Conservation (phyloP, 805 yeast genomes). For the Candida germanica region DNA sequence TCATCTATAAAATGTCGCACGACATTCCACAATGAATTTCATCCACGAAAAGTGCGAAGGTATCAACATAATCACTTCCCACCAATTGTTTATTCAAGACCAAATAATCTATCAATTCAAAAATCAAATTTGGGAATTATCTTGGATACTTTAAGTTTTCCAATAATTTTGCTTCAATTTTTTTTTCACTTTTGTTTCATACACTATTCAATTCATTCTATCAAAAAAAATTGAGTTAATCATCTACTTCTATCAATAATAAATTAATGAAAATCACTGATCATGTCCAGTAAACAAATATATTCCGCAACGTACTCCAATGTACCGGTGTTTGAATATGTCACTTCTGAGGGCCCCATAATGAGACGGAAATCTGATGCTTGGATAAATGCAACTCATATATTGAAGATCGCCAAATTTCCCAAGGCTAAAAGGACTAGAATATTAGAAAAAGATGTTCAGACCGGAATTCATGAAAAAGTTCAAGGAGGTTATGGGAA, state of each 20-base stretch:
- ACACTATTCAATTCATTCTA: no score
- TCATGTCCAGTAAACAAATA: slow-evolving; percentile 35
- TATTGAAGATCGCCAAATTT: slow-evolving; percentile 63
- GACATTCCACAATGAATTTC: not conserved
- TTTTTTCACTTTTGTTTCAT: no score
- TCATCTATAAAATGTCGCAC: not conserved
- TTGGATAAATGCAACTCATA: slow-evolving; percentile 71
- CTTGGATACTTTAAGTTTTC: no score
- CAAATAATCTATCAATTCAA: no score
- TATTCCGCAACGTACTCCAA: slow-evolving; percentile 76
- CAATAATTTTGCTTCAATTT: no score
- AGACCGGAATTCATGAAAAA: slow-evolving; percentile 63
- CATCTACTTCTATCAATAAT: no score
- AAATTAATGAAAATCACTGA: no score
- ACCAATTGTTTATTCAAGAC: no score
- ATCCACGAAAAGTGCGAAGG: not conserved
- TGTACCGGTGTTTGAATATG: slow-evolving; percentile 66
- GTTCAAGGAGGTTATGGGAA: slow-evolving; percentile 76
- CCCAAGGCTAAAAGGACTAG: slow-evolving; percentile 64
- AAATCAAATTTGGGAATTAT: no score
- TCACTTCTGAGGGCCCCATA: slow-evolving; percentile 65
- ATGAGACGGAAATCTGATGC: slow-evolving; percentile 65
- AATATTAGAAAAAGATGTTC: slow-evolving; percentile 61
- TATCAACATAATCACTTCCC: not conserved
- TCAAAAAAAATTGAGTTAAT: no score